Base-by-base conservation (phyloP, 495 filamentous ascomycete species). In the Pyronema domesticum region DNA sequence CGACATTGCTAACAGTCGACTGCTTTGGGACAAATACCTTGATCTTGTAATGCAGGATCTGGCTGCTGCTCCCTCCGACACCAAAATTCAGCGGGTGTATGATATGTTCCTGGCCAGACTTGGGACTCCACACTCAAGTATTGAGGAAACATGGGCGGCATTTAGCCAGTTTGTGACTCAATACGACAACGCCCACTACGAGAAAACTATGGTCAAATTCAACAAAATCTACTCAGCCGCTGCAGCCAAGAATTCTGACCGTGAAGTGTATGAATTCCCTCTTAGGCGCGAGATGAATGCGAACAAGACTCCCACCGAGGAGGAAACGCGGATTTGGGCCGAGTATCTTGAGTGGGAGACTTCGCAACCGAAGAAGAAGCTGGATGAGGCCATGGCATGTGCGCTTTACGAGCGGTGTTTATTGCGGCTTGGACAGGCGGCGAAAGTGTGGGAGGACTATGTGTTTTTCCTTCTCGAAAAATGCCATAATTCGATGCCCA, bases 281-380 rank as follows among this genome's bases (percentile, higher is more conserved):
- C 69, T 95, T 37, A 73, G 70, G 43, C 72, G 74, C 48, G 83
- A 81, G 17, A 58, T 80, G 75, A 69, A 59, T 67, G 19, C 52
- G 15, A 35, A 17, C 14, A 34, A n/a, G 18, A 39, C 39, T n/a
- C 15, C 68, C 72, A n/a, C 83, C 79, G 36, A 34, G 3, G 59
- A 62, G 11, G 63, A 66, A 49, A 65, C 63, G 63, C 62, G 54
- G 40, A 61, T 55, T 34, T 66, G 63, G 69, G 66, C 68, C 17
- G 77, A 88, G 55, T 98, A 98, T 61, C 71, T 95, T 15, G 77
- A 83, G 18, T 94, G 82, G 82, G 91, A 98, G 70, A 69, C 80
- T 53, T 70, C 60, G 50, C 80, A 81, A 67, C 58, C 73, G 62
- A 65, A 71, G 69, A 63, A 77, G 73, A 67, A 73, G 60, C 34